These are phyloP conservation scores for Pachysolen tannophilus DNA, from an alignment of 805 yeast genomes.

Conservation along the genomic window DNA sequence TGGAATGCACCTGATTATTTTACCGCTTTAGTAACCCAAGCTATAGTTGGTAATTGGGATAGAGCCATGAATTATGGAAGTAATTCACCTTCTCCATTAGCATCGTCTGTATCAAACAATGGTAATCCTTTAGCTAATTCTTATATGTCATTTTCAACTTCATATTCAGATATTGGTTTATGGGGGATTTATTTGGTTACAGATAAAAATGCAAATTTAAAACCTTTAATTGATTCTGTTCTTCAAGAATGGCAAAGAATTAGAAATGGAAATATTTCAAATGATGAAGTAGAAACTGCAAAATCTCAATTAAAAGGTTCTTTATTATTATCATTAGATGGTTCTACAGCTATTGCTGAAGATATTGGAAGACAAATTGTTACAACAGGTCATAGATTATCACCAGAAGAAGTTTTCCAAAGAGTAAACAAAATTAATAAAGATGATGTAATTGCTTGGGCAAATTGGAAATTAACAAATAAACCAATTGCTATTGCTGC, in stretches of 20 bases:
- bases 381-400: slow-evolving; percentile 75
- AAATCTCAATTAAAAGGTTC: slow-evolving; percentile 94
- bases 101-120: slow-evolving; percentile 50
- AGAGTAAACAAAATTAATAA: slow-evolving; percentile 72
- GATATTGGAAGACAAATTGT: slow-evolving; percentile 97
- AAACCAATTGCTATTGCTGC: slow-evolving; percentile 90
- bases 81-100: slow-evolving; percentile 79
- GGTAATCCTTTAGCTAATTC: slow-evolving; percentile 77
- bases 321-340: slow-evolving; percentile 80
- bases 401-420: slow-evolving; percentile 67
- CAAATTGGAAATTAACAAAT: slow-evolving; percentile 67
- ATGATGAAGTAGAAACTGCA: slow-evolving; percentile 86
- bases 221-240: slow-evolving; percentile 64
- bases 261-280: slow-evolving; percentile 66
- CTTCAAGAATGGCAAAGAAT: slow-evolving; percentile 85
- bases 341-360: slow-evolving; percentile 93
- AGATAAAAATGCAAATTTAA: slow-evolving; percentile 62
- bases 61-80: slow-evolving; percentile 81
- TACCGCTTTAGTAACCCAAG: slow-evolving; percentile 92
- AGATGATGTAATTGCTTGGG: slow-evolving; percentile 81
- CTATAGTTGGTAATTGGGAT: slow-evolving; percentile 96
- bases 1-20: slow-evolving; percentile 96
- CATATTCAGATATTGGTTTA: slow-evolving; percentile 94
- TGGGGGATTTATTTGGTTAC: slow-evolving; percentile 95
- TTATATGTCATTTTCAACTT: slow-evolving; percentile 93